A percentile compares a stretch with the other conserved stretches of the same genome.
Evolutionary conservation across 1,139 yeast species (phyloP).

Genomic region (Kluyveromyces sp.): DNA sequence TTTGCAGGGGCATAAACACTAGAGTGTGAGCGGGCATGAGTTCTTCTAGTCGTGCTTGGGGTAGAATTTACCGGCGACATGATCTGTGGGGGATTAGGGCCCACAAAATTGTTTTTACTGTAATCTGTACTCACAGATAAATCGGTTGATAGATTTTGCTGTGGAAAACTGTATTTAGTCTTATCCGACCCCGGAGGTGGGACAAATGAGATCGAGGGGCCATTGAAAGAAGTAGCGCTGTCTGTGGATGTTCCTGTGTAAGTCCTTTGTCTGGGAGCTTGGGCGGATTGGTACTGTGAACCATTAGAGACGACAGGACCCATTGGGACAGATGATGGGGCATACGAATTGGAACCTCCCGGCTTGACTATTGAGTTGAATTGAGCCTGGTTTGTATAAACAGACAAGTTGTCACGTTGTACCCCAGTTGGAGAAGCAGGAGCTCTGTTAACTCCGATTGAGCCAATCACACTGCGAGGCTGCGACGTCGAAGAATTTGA

Average conservation of each 20-base stretch:
- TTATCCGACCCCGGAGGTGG: not conserved
- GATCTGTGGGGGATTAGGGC: slow-evolving; percentile 6
- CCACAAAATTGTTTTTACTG: not conserved
- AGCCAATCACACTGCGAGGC: not conserved
- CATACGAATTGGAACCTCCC: not conserved
- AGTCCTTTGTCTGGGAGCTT: not conserved
- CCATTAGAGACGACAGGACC: not conserved
- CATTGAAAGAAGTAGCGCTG: not conserved
- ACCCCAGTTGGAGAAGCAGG: not conserved
- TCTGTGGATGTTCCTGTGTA: not conserved
- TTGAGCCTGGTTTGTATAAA: not conserved
- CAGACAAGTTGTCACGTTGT: not conserved
- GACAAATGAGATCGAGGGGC: not conserved
- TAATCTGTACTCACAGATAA: not conserved
- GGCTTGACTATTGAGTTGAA: not conserved
- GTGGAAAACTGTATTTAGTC: not conserved
- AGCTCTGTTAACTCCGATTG: not conserved
- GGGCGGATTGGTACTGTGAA: not conserved
- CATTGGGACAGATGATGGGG: not conserved
- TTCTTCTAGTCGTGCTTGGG: slow-evolving; percentile 10
- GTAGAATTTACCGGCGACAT: slow-evolving; percentile 12
- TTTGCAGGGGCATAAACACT: slow-evolving; percentile 30
- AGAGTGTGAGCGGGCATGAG: slow-evolving; percentile 28
- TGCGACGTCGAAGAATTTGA: not conserved
- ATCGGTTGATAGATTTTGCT: not conserved